phyloP scores from a whole-genome alignment of 2,329 filamentous ascomycete species.

The Nemania serpens region DNA sequence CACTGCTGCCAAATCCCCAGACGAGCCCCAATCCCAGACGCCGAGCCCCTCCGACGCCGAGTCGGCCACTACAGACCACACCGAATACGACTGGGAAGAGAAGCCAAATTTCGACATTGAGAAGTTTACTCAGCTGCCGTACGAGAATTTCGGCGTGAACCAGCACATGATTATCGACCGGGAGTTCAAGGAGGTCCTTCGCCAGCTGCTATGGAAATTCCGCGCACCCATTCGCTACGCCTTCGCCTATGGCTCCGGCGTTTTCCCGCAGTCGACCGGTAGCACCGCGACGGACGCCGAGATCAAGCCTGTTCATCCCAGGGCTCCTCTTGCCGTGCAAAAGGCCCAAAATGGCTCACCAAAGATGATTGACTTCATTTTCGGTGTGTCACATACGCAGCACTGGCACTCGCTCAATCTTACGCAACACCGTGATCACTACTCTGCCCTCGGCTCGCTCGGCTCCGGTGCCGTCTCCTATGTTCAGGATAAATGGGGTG shows the following conservation, averaged over 20 bases:
- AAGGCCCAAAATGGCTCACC: slow-evolving; percentile 85
- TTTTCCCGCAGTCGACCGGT: slow-evolving; percentile 76
- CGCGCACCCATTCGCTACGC: slow-evolving; percentile 92
- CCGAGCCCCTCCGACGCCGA: slow-evolving; percentile 26
- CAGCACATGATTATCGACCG: slow-evolving; percentile 96
- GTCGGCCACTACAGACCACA: slow-evolving; percentile 27
- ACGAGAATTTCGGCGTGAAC: slow-evolving; percentile 86
- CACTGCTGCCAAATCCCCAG: slow-evolving; percentile 32
- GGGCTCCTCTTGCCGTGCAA: slow-evolving; percentile 77
- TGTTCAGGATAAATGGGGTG: slow-evolving; percentile 86
- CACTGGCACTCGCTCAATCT: slow-evolving; percentile 98
- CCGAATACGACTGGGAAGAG: slow-evolving; percentile 70
- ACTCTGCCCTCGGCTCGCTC: slow-evolving; percentile 80
- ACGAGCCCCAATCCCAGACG: slow-evolving; percentile 35
- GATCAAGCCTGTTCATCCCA: slow-evolving; percentile 73
- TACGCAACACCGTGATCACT: slow-evolving; percentile 85
- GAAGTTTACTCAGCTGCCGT: slow-evolving; percentile 76
- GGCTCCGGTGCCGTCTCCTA: slow-evolving; percentile 84
- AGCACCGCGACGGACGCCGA: slow-evolving; percentile 59
- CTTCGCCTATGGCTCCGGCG: slow-evolving; percentile 95
- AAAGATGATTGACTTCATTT: slow-evolving; percentile 99
- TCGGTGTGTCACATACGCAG: slow-evolving; percentile 90
- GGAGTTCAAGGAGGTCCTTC: slow-evolving; percentile 89
- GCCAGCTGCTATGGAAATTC: slow-evolving; percentile 89
- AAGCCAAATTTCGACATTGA: slow-evolving; percentile 73